These are phyloP conservation scores for Macrocybe sp. DNA, from an alignment of 1,284 basidiomycete species.

Conservation along the genomic window DNA sequence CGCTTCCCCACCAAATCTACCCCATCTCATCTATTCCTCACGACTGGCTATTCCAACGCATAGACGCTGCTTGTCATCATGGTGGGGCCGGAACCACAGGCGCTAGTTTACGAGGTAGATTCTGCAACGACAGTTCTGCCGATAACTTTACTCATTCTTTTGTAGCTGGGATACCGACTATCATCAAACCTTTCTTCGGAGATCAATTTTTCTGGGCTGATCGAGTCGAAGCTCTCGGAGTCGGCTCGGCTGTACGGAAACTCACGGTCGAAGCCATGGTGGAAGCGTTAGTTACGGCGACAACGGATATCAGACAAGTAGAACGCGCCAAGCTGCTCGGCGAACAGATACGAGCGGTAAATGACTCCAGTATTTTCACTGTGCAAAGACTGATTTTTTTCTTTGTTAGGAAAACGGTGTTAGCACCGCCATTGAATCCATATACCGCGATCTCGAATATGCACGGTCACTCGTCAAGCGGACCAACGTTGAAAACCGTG, in stretches of 20 bases:
- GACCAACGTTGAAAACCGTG: slow-evolving; percentile 25
- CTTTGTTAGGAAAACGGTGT: slow-evolving; percentile 79
- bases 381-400: neutral
- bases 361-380: slow-evolving; percentile 17
- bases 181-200: slow-evolving; percentile 97
- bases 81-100: slow-evolving; percentile 96
- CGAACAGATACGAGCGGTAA: slow-evolving; percentile 76
- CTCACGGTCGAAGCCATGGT: slow-evolving; percentile 76
- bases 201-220: slow-evolving; percentile 98
- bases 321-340: slow-evolving; percentile 79
- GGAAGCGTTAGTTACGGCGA: slow-evolving; percentile 76
- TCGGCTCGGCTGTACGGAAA: slow-evolving; percentile 83
- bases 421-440: slow-evolving; percentile 81
- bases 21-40: slow-evolving; percentile 88
- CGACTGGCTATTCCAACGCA: slow-evolving; percentile 92
- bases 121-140: neutral
- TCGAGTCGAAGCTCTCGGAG: slow-evolving; percentile 88
- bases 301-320: slow-evolving; percentile 85
- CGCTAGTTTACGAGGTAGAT: slow-evolving; percentile 79
- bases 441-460: slow-evolving; percentile 91
- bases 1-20: slow-evolving; percentile 76
- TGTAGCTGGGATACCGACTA: slow-evolving; percentile 89
- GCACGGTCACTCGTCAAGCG: slow-evolving; percentile 78
- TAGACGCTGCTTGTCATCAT: slow-evolving; percentile 96
- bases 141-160: slow-evolving; percentile 9